These are phyloP conservation scores for Ustulina deusta DNA, from an alignment of 2,329 filamentous ascomycete genomes.

Conservation along the genomic window DNA sequence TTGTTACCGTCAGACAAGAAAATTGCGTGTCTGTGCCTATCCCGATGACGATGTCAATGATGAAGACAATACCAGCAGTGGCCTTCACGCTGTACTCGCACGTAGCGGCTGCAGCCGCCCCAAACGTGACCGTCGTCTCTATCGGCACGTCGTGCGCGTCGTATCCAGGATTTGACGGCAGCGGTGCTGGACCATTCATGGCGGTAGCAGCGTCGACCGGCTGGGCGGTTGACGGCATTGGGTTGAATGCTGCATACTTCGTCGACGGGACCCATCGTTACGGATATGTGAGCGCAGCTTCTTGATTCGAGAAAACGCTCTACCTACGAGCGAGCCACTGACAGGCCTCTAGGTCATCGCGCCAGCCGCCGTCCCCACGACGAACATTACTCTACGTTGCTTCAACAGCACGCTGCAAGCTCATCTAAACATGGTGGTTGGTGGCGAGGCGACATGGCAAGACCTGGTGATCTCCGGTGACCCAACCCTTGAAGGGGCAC, in stretches of 20 bases:
- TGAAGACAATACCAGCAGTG: neutral
- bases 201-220: slow-evolving; percentile 37
- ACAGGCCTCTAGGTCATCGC: slow-evolving; percentile 32
- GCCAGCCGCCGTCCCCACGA: slow-evolving; percentile 15
- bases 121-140: slow-evolving; percentile 30
- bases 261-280: slow-evolving; percentile 29
- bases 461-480: slow-evolving; percentile 37
- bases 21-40: neutral
- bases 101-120: slow-evolving; percentile 11
- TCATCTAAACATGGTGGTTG: slow-evolving; percentile 14
- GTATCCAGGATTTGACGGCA: slow-evolving; percentile 33
- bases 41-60: slow-evolving; percentile 10
- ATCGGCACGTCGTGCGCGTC: slow-evolving; percentile 33
- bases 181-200: slow-evolving; percentile 31
- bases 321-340: neutral
- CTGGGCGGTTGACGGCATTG: slow-evolving; percentile 31
- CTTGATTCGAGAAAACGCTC: neutral
- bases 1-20: neutral
- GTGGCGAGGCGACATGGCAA: slow-evolving; percentile 27
- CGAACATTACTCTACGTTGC: slow-evolving; percentile 36
- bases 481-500: slow-evolving; percentile 33
- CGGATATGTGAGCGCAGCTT: slow-evolving; percentile 32
- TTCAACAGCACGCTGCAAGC: slow-evolving; percentile 37
- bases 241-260: slow-evolving; percentile 31
- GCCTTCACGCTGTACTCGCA: slow-evolving; percentile 11